Evolutionary conservation across 2,329 filamentous ascomycete genomes (phyloP), one percentile per base, ranked within the genome.

Genomic region (Xylaria arbuscula): DNA sequence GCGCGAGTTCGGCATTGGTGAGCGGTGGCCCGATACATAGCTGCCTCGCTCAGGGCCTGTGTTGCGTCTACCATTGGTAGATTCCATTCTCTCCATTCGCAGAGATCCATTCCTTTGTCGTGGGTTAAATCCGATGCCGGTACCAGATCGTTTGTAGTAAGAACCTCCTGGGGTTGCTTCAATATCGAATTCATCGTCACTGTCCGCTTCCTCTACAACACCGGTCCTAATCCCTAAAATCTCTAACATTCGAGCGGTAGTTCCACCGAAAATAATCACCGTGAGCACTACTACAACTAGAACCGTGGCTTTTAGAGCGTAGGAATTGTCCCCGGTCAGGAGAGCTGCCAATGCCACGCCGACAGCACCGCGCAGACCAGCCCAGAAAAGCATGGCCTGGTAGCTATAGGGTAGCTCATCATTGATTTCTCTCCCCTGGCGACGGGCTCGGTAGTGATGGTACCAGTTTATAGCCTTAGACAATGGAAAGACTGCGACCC

Each of bases 331-430:
- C 54, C 94, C 96, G 0, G 89, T 90, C 55, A 99, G 86, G 32
- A 97, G 92, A 24, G 95, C 95, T 38, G 96, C 96, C 55, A 99
- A 85, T 1, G 96, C 96, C 42, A 99, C 96, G 66, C 96, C 96
- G 74, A 99, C 96, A 55, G 96, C 96, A 75, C 96, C 96, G 70
- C 96, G 93, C 36, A 99, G 86, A 32, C 96, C 96, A 17, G 96
- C 96, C 96, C 96, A 99, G 83, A 97, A 99, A n/a, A 99, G 88
- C 96, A 99, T 98, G n/a, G 92, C 94, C 81, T 98, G 96, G 81
- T 98, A 97, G 74, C 93, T 93, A 78, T 94, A 97, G 0, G 96
- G 96, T 42, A 99, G 83, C 80, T 98, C 96, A 72, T 98, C 95
- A 17, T 89, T 88, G 5, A 91, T 88, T 66, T 97, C 92, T 65